Percentiles rank a stretch among this genome's conserved stretches.
phyloP scores from a whole-genome alignment of 495 filamentous ascomycete genomes.

The Oleoguttula mirabilis region DNA sequence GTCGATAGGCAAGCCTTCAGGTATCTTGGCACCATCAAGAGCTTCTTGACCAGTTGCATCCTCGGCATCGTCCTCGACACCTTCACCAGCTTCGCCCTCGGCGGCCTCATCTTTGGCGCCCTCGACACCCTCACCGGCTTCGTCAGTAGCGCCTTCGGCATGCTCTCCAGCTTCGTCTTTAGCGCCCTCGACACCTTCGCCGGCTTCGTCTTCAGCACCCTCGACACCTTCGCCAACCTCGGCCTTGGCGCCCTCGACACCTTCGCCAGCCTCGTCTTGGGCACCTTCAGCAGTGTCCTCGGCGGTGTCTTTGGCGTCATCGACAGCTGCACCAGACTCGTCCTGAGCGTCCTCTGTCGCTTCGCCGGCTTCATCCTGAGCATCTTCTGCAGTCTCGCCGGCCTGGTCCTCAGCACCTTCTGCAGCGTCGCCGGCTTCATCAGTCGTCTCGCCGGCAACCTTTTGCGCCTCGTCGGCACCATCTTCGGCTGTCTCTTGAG shows the following conservation, averaged over 20 bases:
- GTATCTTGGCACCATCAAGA: conserved; percentile 25
- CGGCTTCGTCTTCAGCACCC: conserved; percentile 10
- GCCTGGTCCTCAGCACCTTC: conserved; percentile 15
- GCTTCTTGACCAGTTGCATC: too few species aligned
- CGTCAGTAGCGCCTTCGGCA: conserved; percentile 19
- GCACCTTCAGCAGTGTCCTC: conserved; percentile 14
- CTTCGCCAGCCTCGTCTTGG: conserved; percentile 18
- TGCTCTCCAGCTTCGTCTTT: conserved; percentile 20
- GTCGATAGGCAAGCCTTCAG: conserved; percentile 28
- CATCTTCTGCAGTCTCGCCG: conserved; percentile 21
- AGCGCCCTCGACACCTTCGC: conserved; percentile 23
- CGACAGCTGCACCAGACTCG: too few species aligned
- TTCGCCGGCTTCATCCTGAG: conserved; percentile 20
- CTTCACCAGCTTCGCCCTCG: conserved; percentile 18
- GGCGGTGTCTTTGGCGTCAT: conserved; percentile 16
- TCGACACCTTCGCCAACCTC: conserved; percentile 14
- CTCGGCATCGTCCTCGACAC: conserved; percentile 31
- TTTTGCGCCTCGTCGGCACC: conserved; percentile 21
- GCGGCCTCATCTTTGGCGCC: conserved; percentile 16
- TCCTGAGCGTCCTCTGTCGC: conserved; percentile 12
- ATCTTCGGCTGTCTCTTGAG: conserved; percentile 19
- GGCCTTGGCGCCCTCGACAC: conserved; percentile 23
- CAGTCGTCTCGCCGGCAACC: conserved; percentile 20
- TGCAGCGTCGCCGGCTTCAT: conserved; percentile 18
- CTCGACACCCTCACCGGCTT: conserved; percentile 11